Evolutionary conservation across 768 basidiomycete species (phyloP), one percentile per base, ranked within the genome.

Genomic region (Xerocomellus amylosporus): DNA sequence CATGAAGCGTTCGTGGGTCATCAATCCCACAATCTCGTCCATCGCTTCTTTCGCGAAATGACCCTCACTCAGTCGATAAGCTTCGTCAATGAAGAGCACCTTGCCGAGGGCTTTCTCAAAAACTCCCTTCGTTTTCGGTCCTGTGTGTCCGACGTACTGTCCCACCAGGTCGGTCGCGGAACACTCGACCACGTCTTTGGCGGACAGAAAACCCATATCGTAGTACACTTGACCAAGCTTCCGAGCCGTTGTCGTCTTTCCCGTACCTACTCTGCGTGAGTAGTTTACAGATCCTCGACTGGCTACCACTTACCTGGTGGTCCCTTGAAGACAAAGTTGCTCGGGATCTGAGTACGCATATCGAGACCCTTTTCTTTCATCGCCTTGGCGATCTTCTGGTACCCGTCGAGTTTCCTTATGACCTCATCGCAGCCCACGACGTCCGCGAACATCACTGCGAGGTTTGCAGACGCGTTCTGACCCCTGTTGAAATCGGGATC

Each of bases 21-120:
- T 73, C 14, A 83, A 61, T 6, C 80, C 79, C 6, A 88, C 87
- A n/a, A 89, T 64, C 59, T 89, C 87, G 61, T 89, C 88, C 37
- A 87, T 78, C 12, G 88, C 87, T 62, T 89, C 87, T 61, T 86
- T 78, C 2, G 86, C 84, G 58, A 87, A 89, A 7, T 73, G 80
- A 1, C 86, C 86, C 50, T 84, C 76, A 9, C 75, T 70, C 24
- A 89, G 71, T 12, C 86, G 75, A 60, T 89, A 89, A 0, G 87
- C 87, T 60, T 89, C 87, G 52, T 88, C 87, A 44, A 88, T 76
- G 71, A 89, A 88, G 5, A 88, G 76, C 3, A 89, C 84, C 51
- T 79, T 78, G 1, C 87, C 87, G 0, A 86, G 74, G 1, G 84
- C 86, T 60, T 81, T 84, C 39, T 86, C 83, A 45, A 89, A 81